Conservation (phyloP, 148 eudicot genomes). For the Rhododendron molle region DNA sequence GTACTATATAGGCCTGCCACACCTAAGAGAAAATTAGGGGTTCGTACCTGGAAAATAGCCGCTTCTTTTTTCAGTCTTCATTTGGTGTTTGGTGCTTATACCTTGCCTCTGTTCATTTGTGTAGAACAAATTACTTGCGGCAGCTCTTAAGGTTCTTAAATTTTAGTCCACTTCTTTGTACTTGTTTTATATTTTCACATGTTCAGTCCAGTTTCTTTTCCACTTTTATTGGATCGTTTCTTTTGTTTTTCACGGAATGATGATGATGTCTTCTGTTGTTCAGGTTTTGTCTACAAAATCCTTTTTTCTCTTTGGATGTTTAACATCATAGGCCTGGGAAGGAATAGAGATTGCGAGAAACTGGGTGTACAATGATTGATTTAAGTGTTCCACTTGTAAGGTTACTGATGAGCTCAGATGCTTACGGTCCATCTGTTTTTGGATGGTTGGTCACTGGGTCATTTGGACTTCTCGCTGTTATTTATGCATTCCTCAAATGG, state of each 20-base stretch:
- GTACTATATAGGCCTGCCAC: background rate
- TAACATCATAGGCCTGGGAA: background rate
- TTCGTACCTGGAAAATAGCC: background rate
- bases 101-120: background rate
- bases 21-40: background rate
- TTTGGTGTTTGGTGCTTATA: background rate
- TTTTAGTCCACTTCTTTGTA: background rate
- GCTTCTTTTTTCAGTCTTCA: background rate
- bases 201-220: background rate
- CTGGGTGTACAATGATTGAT: slow-evolving; percentile 41
- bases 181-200: background rate
- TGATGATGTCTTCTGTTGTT: background rate
- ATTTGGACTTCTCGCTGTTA: slow-evolving; percentile 59
- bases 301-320: background rate
- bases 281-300: slow-evolving; percentile 12
- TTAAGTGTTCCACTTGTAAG: slow-evolving; percentile 37
- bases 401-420: slow-evolving; percentile 39
- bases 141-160: background rate
- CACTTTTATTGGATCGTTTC: background rate
- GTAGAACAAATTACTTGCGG: background rate
- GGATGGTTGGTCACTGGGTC: slow-evolving; percentile 81
- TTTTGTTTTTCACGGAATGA: background rate
- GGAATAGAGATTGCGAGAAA: slow-evolving; percentile 15
- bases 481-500: slow-evolving; percentile 67
- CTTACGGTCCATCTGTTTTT: slow-evolving; percentile 42